These are phyloP conservation scores for Vinca minor DNA, from an alignment of 257 asterid genomes.

Conservation along the genomic window DNA sequence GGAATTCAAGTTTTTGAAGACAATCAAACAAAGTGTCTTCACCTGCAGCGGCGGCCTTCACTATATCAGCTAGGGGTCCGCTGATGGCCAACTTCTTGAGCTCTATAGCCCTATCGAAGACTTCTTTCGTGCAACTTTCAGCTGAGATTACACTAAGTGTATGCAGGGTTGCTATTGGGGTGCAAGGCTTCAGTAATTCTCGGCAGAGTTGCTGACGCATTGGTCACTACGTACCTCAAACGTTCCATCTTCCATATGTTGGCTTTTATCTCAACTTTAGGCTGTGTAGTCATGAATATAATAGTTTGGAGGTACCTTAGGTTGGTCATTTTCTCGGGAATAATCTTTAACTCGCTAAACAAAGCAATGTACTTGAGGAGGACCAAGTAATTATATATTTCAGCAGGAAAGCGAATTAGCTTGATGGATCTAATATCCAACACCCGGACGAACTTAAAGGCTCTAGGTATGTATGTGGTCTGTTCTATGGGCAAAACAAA, in stretches of 20 bases:
- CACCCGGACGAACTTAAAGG: conserved; percentile 29
- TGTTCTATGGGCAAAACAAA: not conserved
- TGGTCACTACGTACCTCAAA: too few species aligned
- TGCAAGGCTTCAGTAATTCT: too few species aligned
- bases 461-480: conserved; percentile 25
- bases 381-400: too few species aligned
- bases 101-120: conserved; percentile 13
- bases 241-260: too few species aligned
- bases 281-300: not conserved
- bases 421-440: conserved; percentile 28
- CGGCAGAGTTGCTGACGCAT: too few species aligned
- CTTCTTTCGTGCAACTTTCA: too few species aligned
- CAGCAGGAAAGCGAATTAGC: conserved; percentile 1
- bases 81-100: conserved; percentile 25
- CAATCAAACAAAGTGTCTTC: not conserved
- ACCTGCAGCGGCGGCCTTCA: not conserved
- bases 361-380: not conserved
- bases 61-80: conserved; percentile 15
- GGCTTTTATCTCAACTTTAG: too few species aligned
- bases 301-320: conserved; percentile 23
- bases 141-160: too few species aligned
- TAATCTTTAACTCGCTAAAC: conserved; percentile 4
- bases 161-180: too few species aligned
- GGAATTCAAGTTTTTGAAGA: conserved; percentile 4
- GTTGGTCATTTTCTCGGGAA: conserved; percentile 17